Evolutionary conservation across 1,284 basidiomycete genomes (phyloP).

Genomic region (Tausonia pullulans): DNA sequence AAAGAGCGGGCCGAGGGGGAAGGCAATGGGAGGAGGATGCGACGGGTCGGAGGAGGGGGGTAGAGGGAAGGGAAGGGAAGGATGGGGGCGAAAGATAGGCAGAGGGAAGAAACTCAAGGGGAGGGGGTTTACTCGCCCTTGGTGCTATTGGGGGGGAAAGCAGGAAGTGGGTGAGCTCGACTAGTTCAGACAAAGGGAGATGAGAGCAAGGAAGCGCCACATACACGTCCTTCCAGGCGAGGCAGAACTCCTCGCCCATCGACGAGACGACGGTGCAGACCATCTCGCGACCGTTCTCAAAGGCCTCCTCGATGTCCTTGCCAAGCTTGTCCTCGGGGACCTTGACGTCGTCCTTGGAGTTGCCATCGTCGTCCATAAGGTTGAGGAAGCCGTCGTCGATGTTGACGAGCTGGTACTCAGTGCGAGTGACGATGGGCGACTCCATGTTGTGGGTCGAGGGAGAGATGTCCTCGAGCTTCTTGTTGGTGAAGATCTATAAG

Average conservation of each 20-base stretch:
- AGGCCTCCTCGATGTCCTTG: conserved; percentile 55
- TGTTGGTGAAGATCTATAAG: conserved; percentile 80
- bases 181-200: too few species aligned
- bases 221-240: conserved; percentile 60
- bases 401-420: conserved; percentile 87
- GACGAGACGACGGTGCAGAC: conserved; percentile 65
- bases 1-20: too few species aligned
- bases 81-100: too few species aligned
- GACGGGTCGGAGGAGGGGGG: too few species aligned
- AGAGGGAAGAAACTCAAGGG: too few species aligned
- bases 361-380: conserved; percentile 78
- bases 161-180: too few species aligned
- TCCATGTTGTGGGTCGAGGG: conserved; percentile 89
- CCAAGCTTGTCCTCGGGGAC: conserved; percentile 81
- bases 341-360: conserved; percentile 88
- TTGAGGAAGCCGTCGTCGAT: conserved; percentile 85
- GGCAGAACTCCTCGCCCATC: conserved; percentile 83
- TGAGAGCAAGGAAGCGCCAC: too few species aligned
- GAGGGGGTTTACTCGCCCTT: too few species aligned
- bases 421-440: conserved; percentile 56
- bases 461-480: conserved; percentile 96
- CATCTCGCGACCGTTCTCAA: conserved; percentile 75
- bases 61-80: too few species aligned
- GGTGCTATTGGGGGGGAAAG: too few species aligned
- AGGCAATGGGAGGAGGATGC: too few species aligned